These are phyloP conservation scores for Condylostoma magnum DNA, from an alignment of 169 alveolate species.

Conservation along the genomic window DNA sequence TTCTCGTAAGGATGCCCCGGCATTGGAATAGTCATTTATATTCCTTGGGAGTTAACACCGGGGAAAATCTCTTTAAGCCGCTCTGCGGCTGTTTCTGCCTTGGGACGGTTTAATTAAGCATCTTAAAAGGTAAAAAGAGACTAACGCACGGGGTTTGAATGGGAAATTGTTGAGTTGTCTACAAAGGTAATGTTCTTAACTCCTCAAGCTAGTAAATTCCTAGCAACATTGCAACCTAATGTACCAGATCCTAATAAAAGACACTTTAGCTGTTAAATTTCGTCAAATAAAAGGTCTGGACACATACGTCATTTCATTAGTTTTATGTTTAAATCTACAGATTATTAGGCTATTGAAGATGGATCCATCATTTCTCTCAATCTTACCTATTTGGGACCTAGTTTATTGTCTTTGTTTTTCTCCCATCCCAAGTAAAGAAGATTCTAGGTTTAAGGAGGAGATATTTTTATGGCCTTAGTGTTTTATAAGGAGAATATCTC, in stretches of 20 bases:
- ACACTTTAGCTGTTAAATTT: slow-evolving; percentile 62
- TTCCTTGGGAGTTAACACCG: slow-evolving; percentile 71
- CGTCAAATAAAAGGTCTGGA: slow-evolving; percentile 81
- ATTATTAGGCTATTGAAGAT: slow-evolving; percentile 71
- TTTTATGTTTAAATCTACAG: slow-evolving; percentile 90
- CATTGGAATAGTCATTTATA: slow-evolving; percentile 86
- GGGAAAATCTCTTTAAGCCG: slow-evolving; percentile 84
- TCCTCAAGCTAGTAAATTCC: slow-evolving; percentile 94
- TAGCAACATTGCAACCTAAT: slow-evolving; percentile 81
- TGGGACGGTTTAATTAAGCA: slow-evolving; percentile 69
- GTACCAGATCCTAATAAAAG: slow-evolving; percentile 89
- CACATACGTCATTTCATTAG: slow-evolving; percentile 94
- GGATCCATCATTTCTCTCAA: slow-evolving; percentile 80
- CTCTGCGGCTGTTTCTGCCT: slow-evolving; percentile 88
- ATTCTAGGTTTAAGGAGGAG: slow-evolving; percentile 14
- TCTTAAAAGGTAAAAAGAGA: slow-evolving; percentile 89
- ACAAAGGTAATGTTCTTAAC: slow-evolving; percentile 90
- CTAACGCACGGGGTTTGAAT: slow-evolving; percentile 93
- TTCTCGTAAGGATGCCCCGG: slow-evolving; percentile 85
- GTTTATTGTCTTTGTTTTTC: background rate
- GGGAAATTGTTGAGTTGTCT: slow-evolving; percentile 86
- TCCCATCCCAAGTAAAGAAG: background rate
- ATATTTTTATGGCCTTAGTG: slow-evolving; percentile 31
- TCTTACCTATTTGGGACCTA: slow-evolving; percentile 45
- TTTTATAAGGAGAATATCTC: slow-evolving; percentile 23